phyloP scores from a whole-genome alignment of 352 stramenopile species.

The Globisporangium iwayamae region DNA sequence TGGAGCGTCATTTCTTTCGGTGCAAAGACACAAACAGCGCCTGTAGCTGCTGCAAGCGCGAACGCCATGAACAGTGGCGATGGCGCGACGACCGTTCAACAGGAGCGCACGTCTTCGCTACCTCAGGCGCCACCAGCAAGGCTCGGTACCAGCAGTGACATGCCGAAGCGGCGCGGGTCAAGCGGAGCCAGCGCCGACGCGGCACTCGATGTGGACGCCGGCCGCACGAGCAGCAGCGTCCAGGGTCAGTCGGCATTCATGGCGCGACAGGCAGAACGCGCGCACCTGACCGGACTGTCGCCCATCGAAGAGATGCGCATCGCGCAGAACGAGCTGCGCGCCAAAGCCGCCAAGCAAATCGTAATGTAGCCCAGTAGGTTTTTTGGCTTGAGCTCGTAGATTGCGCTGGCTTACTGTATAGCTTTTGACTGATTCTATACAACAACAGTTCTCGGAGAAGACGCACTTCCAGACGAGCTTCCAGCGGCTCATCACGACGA shows the following conservation, averaged over 20 bases:
- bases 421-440: background rate
- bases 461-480: constrained; percentile 38
- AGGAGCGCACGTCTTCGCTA: background rate
- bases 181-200: background rate
- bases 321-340: constrained; percentile 74
- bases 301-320: constrained; percentile 83
- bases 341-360: constrained; percentile 59
- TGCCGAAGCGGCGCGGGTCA: background rate
- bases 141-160: background rate
- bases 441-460: constrained; percentile 27
- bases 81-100: background rate
- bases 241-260: constrained; percentile 61
- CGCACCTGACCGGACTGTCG: constrained; percentile 70
- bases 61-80: background rate
- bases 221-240: constrained; percentile 1
- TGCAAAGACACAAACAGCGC: too few relatives aligned
- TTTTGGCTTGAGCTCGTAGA: too few relatives aligned
- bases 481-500: constrained; percentile 53
- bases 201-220: constrained; percentile 5
- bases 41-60: too few relatives aligned
- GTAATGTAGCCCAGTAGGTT: constrained; percentile 12
- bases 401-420: too few relatives aligned
- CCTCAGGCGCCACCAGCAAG: background rate
- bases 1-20: too few relatives aligned
- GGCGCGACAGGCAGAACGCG: constrained; percentile 62